These are phyloP conservation scores for Sporormia fimetaria DNA, from an alignment of 495 filamentous ascomycete genomes.

Conservation along the genomic window DNA sequence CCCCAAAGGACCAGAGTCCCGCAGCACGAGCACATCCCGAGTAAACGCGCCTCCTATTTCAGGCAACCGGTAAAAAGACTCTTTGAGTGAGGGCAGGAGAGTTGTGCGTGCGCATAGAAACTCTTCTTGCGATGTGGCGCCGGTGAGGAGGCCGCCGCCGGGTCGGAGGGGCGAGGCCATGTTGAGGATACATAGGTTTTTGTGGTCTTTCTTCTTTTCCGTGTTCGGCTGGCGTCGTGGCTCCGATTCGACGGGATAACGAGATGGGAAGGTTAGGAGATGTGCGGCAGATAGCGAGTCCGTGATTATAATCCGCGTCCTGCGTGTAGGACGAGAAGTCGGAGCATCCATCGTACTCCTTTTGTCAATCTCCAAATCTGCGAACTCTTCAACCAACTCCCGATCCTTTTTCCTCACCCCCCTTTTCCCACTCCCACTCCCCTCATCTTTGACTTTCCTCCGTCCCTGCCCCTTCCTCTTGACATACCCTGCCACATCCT, in stretches of 20 bases:
- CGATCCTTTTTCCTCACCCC: constrained; percentile 4
- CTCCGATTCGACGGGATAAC: not conserved
- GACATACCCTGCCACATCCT: not conserved
- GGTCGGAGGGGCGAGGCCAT: constrained; percentile 29
- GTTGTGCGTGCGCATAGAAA: constrained; percentile 33
- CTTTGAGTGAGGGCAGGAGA: constrained; percentile 28
- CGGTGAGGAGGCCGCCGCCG: constrained; percentile 27
- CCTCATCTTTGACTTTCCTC: constrained; percentile 10
- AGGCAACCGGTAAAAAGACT: constrained; percentile 31
- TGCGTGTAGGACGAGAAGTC: constrained; percentile 6
- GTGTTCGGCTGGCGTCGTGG: constrained; percentile 1
- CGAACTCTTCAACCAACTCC: not conserved
- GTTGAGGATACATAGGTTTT: constrained; percentile 29
- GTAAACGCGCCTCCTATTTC: constrained; percentile 29
- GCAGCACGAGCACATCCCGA: constrained; percentile 31
- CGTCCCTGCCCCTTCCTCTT: constrained; percentile 20
- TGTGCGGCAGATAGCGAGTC: constrained; percentile 41
- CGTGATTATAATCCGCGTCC: constrained; percentile 33
- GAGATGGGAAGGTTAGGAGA: constrained; percentile 21
- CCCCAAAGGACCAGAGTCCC: constrained; percentile 15
- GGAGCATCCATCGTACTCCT: not conserved
- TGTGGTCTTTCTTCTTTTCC: constrained; percentile 15
- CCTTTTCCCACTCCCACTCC: constrained; percentile 1
- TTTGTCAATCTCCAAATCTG: not conserved
- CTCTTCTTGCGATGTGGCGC: constrained; percentile 33